Evolutionary conservation across 495 filamentous ascomycete genomes (phyloP), one percentile per base, ranked within the genome.

Genomic region (Daldinia loculata): DNA sequence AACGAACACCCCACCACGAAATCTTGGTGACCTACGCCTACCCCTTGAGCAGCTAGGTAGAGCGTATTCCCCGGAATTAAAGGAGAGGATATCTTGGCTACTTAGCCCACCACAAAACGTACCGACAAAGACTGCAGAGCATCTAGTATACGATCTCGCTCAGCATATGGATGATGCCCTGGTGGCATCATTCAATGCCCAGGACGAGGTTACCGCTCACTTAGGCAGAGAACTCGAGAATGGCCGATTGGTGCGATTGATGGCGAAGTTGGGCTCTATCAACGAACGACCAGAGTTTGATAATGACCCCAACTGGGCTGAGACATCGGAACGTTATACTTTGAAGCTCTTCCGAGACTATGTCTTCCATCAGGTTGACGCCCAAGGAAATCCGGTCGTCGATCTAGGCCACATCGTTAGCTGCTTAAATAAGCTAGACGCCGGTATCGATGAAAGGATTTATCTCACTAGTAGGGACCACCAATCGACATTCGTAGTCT

Each of bases 291-390:
- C 92, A 2, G 95, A 98, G 74, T 89, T 90, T 61, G 91, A 92
- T 24, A 84, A 88, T 27, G 88, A 92, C 57, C 82, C 82, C 17
- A 86, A 88, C 56, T 98, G 94, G 94, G 90, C 92, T 14, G 94
- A 97, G 78, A 94, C 88, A 22, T 94, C 93, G 2, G 92, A 97
- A 68, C 87, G 94, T n/a, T 97, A 96, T 75, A 90, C 89, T 71
- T 80, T 98, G 60, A 96, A 96, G 80, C 84, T 99, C 34, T 98
- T 98, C 84, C 89, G 95, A 48, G 96, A 99, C 79, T 98, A 96
- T 66, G 91, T 98, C 57, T 99, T 98, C 80, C 95, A 99, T 78
- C 93, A 95, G 63, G 93, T 97, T 26, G 93, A 98, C 72, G 85
- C 88, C 27, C 85, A 92, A 65, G 93, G 92, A 12, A 89, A 91